A percentile compares a stretch with the other conserved stretches of the same genome.
Conservation (phyloP, 805 yeast genomes). For the Starmerella stigmatis region DNA sequence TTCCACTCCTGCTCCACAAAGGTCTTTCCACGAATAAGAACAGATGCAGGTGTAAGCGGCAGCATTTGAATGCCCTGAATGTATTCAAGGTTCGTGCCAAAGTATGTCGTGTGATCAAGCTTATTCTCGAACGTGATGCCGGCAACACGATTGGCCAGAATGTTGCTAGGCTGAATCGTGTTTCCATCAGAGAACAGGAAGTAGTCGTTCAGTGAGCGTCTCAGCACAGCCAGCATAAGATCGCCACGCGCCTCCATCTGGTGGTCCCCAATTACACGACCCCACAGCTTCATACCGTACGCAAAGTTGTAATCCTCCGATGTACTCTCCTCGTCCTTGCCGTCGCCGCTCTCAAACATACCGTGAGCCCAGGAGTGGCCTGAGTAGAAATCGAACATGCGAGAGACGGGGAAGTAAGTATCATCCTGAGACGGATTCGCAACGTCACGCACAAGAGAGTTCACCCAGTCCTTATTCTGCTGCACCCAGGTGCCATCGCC, state of each 20-base stretch:
- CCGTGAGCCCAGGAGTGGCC: constrained; percentile 82
- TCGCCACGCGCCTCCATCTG: constrained; percentile 49
- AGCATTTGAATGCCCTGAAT: constrained; percentile 77
- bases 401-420: constrained; percentile 55
- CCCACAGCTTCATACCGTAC: constrained; percentile 68
- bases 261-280: constrained; percentile 43
- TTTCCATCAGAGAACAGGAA: constrained; percentile 43
- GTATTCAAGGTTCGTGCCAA: constrained; percentile 53
- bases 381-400: constrained; percentile 60
- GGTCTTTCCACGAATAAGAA: constrained; percentile 42
- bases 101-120: constrained; percentile 62
- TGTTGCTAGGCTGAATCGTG: constrained; percentile 42
- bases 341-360: constrained; percentile 51
- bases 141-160: constrained; percentile 53
- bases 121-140: constrained; percentile 76
- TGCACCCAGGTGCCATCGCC: constrained; percentile 45
- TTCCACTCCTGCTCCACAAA: constrained; percentile 54
- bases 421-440: constrained; percentile 49
- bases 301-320: constrained; percentile 67
- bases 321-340: constrained; percentile 61
- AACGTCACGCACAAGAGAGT: constrained; percentile 53
- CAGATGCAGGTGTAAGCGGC: constrained; percentile 56
- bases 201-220: constrained; percentile 46
- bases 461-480: constrained; percentile 46
- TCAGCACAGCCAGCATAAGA: constrained; percentile 49